Conservation (phyloP, 176 grass and related monocot species). For the Aechmea fasciata region DNA sequence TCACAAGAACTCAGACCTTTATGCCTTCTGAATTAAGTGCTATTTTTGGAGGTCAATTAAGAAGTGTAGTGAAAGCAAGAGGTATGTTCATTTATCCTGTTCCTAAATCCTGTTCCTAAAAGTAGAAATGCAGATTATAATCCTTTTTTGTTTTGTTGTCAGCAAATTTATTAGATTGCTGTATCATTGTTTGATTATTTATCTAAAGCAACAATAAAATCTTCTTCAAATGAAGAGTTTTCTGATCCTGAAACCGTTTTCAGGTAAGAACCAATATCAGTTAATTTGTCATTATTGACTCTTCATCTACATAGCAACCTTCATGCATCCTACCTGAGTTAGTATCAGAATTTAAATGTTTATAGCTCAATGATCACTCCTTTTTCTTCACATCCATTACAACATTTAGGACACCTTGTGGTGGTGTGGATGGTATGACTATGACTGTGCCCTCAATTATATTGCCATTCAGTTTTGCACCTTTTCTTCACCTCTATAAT, state of each 20-base stretch:
- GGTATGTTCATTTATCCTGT: slow-evolving; percentile 31
- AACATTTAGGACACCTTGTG: too few species aligned
- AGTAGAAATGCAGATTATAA: neutral
- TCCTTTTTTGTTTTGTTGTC: neutral
- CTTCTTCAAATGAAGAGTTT: neutral
- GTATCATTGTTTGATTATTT: neutral
- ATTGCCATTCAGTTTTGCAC: too few species aligned
- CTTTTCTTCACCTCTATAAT: too few species aligned
- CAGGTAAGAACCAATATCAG: neutral
- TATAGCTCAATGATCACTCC: too few species aligned
- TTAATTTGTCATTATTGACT: neutral
- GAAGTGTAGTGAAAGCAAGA: slow-evolving; percentile 75
- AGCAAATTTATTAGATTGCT: neutral
- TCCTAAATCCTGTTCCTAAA: neutral
- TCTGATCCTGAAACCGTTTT: neutral
- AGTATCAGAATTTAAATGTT: too few species aligned
- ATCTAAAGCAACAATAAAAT: neutral
- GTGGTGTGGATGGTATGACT: too few species aligned
- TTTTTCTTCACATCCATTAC: too few species aligned
- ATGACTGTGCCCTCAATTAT: too few species aligned
- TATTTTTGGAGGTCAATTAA: slow-evolving; percentile 93
- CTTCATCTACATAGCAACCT: neutral
- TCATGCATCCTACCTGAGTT: too few species aligned
- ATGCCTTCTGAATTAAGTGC: slow-evolving; percentile 71
- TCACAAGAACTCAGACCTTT: slow-evolving; percentile 87